Base-by-base conservation (phyloP, 768 basidiomycete species). In the Punctularia strigosozonata region DNA sequence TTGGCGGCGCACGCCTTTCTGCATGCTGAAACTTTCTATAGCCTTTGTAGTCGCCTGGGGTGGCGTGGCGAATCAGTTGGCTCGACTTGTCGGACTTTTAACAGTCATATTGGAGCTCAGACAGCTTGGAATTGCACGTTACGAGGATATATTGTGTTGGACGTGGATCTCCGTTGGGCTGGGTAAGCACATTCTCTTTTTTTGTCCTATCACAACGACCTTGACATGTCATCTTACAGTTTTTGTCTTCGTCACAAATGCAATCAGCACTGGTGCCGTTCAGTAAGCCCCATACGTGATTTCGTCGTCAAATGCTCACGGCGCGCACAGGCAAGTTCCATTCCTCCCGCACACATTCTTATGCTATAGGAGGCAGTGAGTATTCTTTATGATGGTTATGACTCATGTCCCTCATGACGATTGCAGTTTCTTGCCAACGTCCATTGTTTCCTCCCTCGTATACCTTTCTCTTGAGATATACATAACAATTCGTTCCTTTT, bases 1-100 rank as follows among this genome's bases (percentile, higher is more conserved):
- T 15, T 19, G 10, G 17, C 28, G 17, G 12, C 22, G 24, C 26
- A 17, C 25, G n/a, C 20, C 25, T 31, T 4, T 21, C 5, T 36
- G 28, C 19, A 31, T 7, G 19, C 5, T 41, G 25, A 41, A 31
- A 24, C 12, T 24, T 22, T 34, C 14, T 38, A 3, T 39, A 70
- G 68, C 64, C 5, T 68, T 69, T 42, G 53, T 65, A 2, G 54
- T 68, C 20, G 64, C 66, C 3, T 68, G 63, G 68, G 59, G 62
- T n/a, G 62, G 60, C 18, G 60, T 69, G 51, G 53, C 66, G 3
- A 50, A 57, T 3, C 55, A 62, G 41, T 53, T 57, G 17, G 61
- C 55, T 1, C 57, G 62, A 7, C 52, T 69, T 14, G 47, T 65
- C n/a, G 66, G 65, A 2, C 47, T 68, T 2, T 37, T 62, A 8